Base-by-base conservation (phyloP, 2,329 filamentous ascomycete species). In the Amauroascus verrucosus region DNA sequence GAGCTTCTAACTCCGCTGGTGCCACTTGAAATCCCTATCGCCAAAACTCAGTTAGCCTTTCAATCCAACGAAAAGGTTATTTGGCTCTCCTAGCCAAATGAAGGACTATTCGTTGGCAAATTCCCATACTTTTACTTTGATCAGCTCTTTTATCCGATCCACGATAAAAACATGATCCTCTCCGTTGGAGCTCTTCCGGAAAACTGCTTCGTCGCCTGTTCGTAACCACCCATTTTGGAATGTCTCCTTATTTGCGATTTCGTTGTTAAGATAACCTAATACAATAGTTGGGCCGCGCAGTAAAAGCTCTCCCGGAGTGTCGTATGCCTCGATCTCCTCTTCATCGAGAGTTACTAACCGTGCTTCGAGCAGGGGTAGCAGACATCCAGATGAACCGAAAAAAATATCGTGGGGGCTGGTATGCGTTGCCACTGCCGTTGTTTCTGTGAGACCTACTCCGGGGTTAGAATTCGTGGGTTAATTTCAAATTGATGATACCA, bases 251-350 rank as follows among this genome's bases (percentile, higher is more conserved):
- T 82, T 89, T 2, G 88, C 86, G 61, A 83, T 81, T 53, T 84
- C 80, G 63, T 93, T 90, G 68, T 90, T 84, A 43, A 91, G 73
- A 61, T 94, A 94, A 0, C 88, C 88, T 1, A 91, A 70, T 0
- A 84, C 80, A 0, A 90, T 78, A 0, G 81, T 80, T 0, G 86
- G 86, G 0, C 79, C 79, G 64, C 86, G 85, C 24, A 91, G 77
- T 24, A 85, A 75, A 8, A 94, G 76, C 67, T 94, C 88, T 35
- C 88, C 88, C 0, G 82, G 83, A 51, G 79, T 77, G 56, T 88
- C 79, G 59, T 83, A 79, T 5, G 72, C 77, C 0, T 76, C 81
- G 53, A 89, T 76, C 62, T 88, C 85, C 1, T 70, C 72, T 1
- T 84, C 85, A 55, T 87, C 81, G 3, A 71, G 63, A 8, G 76